These are phyloP conservation scores for Sporothrix phasma DNA, from an alignment of 2,329 filamentous ascomycete species.

Conservation along the genomic window DNA sequence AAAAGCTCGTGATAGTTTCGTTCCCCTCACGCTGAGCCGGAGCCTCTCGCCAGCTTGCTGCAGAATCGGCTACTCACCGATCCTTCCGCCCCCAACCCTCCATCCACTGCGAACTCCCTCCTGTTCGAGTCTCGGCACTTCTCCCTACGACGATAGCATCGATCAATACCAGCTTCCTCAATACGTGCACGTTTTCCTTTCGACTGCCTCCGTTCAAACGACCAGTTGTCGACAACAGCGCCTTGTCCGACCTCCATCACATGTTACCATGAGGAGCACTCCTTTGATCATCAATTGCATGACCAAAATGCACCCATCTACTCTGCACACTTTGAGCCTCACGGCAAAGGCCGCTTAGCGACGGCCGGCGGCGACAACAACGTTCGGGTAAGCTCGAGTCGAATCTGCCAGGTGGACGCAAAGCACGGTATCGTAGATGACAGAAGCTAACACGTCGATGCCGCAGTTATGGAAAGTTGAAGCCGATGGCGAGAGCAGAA, in stretches of 20 bases:
- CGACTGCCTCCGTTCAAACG: not conserved
- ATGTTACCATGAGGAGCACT: constrained; percentile 76
- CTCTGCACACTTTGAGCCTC: constrained; percentile 90
- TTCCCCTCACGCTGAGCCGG: not conserved
- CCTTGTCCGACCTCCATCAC: constrained; percentile 4
- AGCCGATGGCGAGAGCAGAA: constrained; percentile 71
- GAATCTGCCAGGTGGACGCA: no score
- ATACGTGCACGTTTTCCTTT: not conserved
- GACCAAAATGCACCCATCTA: constrained; percentile 95
- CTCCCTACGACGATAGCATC: not conserved
- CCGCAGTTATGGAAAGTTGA: constrained; percentile 82
- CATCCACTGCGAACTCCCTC: not conserved
- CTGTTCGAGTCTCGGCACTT: not conserved
- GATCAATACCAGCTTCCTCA: no score
- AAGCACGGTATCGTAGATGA: not conserved
- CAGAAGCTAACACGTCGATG: constrained; percentile 2
- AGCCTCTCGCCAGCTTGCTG: not conserved
- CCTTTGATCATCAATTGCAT: constrained; percentile 97
- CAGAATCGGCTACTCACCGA: not conserved
- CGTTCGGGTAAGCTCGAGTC: constrained; percentile 58
- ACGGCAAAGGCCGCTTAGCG: constrained; percentile 82
- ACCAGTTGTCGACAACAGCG: not conserved
- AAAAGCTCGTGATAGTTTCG: not conserved
- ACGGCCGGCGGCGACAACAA: constrained; percentile 96
- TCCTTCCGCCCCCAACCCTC: not conserved